phyloP scores from a whole-genome alignment of 2,329 filamentous ascomycete genomes.

The Venturia oleaginea region DNA sequence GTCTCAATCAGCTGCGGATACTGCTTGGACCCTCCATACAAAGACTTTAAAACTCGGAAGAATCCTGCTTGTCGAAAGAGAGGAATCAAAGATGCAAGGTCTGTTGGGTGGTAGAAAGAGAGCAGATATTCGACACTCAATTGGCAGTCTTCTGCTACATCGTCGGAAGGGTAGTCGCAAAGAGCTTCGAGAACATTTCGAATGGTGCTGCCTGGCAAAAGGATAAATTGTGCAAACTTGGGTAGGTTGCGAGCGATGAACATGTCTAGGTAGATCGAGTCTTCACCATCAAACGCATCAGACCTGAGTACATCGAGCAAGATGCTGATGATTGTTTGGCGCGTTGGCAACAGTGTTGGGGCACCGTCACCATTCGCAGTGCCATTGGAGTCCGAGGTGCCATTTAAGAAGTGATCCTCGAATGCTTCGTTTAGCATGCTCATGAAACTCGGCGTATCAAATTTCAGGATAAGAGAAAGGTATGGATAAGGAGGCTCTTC shows the following conservation, averaged over 20 bases:
- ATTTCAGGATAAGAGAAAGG: constrained; percentile 72
- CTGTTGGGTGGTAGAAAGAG: constrained; percentile 84
- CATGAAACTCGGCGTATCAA: constrained; percentile 85
- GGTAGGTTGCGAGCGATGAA: constrained; percentile 93
- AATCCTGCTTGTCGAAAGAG: constrained; percentile 73
- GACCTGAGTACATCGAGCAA: constrained; percentile 82
- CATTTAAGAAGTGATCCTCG: constrained; percentile 88
- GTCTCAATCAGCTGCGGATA: constrained; percentile 69
- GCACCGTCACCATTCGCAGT: constrained; percentile 40
- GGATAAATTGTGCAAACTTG: constrained; percentile 92
- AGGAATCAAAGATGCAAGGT: constrained; percentile 66
- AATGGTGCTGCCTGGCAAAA: constrained; percentile 78
- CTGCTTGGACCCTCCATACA: constrained; percentile 71
- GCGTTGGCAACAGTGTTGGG: constrained; percentile 48
- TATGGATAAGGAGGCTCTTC: constrained; percentile 75
- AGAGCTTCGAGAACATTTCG: constrained; percentile 72
- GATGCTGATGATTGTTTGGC: constrained; percentile 88
- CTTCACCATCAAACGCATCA: constrained; percentile 63
- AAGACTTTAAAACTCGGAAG: constrained; percentile 82
- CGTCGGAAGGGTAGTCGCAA: constrained; percentile 71
- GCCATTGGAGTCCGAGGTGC: constrained; percentile 52
- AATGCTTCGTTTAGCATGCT: constrained; percentile 96
- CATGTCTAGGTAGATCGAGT: constrained; percentile 96
- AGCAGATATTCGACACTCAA: constrained; percentile 94
- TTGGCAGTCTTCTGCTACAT: constrained; percentile 86